Percentiles rank a stretch among this genome's conserved stretches.
Evolutionary conservation across 2,329 filamentous ascomycete species (phyloP).

Genomic region (Apiospora sp.): DNA sequence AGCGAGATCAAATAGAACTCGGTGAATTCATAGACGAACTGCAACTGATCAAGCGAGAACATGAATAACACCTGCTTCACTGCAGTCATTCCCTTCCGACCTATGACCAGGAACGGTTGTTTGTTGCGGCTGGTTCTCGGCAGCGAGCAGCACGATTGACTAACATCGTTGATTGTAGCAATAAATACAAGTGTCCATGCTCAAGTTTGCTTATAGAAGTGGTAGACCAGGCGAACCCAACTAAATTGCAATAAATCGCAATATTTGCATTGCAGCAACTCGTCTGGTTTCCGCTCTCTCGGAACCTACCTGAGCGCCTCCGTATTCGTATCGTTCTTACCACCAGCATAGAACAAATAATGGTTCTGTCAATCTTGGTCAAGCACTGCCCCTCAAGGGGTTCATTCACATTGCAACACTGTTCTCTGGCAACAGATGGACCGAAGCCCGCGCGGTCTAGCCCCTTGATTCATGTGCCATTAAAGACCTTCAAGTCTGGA

Average conservation of each 20-base stretch:
- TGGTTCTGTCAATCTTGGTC: too few relatives aligned
- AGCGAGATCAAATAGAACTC: background rate
- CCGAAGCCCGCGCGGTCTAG: background rate
- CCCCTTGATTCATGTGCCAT: constrained; percentile 1
- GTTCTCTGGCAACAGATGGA: background rate
- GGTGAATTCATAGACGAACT: background rate
- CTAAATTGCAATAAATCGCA: background rate
- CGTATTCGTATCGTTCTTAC: background rate
- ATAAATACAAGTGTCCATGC: background rate
- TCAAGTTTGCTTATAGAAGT: background rate
- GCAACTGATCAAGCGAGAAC: background rate
- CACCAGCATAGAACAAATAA: background rate
- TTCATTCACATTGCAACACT: background rate
- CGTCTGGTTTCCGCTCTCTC: background rate
- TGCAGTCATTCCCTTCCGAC: background rate
- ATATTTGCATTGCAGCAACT: background rate
- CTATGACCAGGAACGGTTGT: background rate
- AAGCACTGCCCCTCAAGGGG: background rate
- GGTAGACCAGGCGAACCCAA: background rate
- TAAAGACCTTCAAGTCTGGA: background rate
- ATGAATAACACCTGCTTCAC: background rate
- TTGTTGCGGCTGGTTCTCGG: background rate
- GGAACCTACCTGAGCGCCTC: background rate
- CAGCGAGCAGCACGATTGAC: background rate
- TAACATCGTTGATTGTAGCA: background rate